Base-by-base conservation (phyloP, 495 filamentous ascomycete species). In the Penicillium samsonianum region DNA sequence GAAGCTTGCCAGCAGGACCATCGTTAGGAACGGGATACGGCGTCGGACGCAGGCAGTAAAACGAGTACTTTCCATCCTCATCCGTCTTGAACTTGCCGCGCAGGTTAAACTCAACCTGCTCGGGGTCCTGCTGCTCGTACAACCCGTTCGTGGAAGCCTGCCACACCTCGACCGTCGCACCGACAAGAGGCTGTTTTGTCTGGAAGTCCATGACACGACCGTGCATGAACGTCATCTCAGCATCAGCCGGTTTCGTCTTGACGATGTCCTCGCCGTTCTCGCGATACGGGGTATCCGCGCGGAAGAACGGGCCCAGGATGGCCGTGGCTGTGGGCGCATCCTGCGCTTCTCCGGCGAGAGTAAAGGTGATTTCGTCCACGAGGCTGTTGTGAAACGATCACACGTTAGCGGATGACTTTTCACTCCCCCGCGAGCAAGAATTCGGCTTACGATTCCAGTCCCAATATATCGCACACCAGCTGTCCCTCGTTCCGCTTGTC, bases 261-360 rank as follows among this genome's bases (percentile, higher is more conserved):
- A 89, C 86, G 60, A 91, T 88, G 57, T 80, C 85, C 55, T 76
- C 80, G 20, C 84, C 88, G 73, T 88, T 90, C 8, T 79, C 63
- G 37, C 82, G 78, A 22, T 75, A 68, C 4, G 88, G 87, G 0
- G 88, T 86, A 67, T 90, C 78, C 55, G 83, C 75, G 16, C 89
- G 84, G 79, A 86, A 92, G 78, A 91, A 91, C 4, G 89, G 89
- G 7, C 89, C 89, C 0, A 92, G 80, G 53, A 91, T 86, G 41
- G 88, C 81, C 4, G 88, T 89, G 17, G 87, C 81, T 11, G 89
- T 92, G 33, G 81, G 80, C 12, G 74, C 68, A 42, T 78, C 81
- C 11, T 53, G 55, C 52, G 75, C 80, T 53, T 80, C 76, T 25
- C 72, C 65, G 42, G 80, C 80, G 53, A 84, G 73, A 51, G 81